Conservation (phyloP, 495 filamentous ascomycete species). For the Physcia stellaris region DNA sequence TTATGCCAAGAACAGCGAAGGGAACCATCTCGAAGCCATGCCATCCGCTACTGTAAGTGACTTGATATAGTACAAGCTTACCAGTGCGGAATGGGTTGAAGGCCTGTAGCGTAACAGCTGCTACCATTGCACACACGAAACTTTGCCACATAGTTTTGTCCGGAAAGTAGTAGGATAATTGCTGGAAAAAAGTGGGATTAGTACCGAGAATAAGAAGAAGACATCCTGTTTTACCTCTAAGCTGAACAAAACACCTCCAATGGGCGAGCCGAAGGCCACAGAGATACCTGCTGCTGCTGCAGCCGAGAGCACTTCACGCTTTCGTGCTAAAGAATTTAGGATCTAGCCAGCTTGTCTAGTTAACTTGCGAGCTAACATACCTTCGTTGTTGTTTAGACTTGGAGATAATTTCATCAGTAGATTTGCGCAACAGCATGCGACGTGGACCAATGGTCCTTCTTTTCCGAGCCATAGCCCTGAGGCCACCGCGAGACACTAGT, state of each 20-base stretch:
- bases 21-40: slow-evolving; percentile 90
- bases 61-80: slow-evolving; percentile 92
- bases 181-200: slow-evolving; percentile 26
- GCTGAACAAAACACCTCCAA: slow-evolving; percentile 86
- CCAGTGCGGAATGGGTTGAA: slow-evolving; percentile 92
- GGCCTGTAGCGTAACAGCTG: slow-evolving; percentile 82
- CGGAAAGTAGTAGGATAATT: slow-evolving; percentile 95
- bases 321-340: slow-evolving; percentile 48
- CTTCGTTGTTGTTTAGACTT: slow-evolving; percentile 79
- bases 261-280: slow-evolving; percentile 93
- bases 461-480: slow-evolving; percentile 98
- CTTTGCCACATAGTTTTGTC: slow-evolving; percentile 99
- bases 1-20: slow-evolving; percentile 72
- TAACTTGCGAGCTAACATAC: too few species aligned
- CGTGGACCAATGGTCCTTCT: slow-evolving; percentile 92
- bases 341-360: neutral
- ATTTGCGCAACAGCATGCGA: slow-evolving; percentile 95
- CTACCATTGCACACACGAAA: slow-evolving; percentile 97
- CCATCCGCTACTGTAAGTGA: slow-evolving; percentile 85
- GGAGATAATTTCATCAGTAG: slow-evolving; percentile 85
- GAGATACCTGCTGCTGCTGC: slow-evolving; percentile 92
- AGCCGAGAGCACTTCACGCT: slow-evolving; percentile 89
- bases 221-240: slow-evolving; percentile 47
- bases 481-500: slow-evolving; percentile 84
- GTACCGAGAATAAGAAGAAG: neutral